Evolutionary conservation across 352 stramenopile genomes (phyloP), one percentile per base, ranked within the genome.

Genomic region (Phytophthora hybrid): DNA sequence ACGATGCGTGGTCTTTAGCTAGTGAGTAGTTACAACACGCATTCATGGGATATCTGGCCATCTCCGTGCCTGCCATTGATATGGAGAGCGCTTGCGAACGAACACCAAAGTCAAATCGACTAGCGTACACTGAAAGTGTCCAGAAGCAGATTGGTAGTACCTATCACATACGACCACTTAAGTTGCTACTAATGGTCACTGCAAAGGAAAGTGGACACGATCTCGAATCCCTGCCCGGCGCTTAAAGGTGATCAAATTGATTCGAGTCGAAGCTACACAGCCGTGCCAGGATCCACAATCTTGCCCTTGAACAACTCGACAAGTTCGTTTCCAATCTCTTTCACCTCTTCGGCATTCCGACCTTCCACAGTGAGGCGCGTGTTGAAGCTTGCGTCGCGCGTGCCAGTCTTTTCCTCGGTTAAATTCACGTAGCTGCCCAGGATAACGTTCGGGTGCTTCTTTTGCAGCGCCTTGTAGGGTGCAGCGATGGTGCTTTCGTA

Each of bases 351-450:
- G 0, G 47, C 44, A 18, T 90, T 63, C 29, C 82, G 80, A 9
- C 81, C 79, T 63, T 91, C 84, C 51, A 89, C 74, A 0, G 84
- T 90, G 26, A 92, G 77, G 3, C 75, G 76, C 23, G 83, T 91
- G 73, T 89, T 92, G 70, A 89, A 92, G 8, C 73, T 82, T 31
- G 74, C 67, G 59, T 93, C 84, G 19, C 76, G 74, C 19, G 70
- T 47, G 21, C 82, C 78, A 1, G 73, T 83, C 52, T 89, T 84
- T 41, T 90, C 73, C 26, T 83, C 69, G 26, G 81, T 83, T 49
- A 92, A 69, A 64, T 94, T 95, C 58, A 94, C 66, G 73, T 95
- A 95, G 83, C 88, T 95, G 52, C 88, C 88, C 49, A 95, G 90
- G 21, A 77, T 76, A 46, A 94, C 84, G 58, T 78, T 68, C 46